Evolutionary conservation across 768 basidiomycete species (phyloP).

Genomic region (Lyophyllum decastes): DNA sequence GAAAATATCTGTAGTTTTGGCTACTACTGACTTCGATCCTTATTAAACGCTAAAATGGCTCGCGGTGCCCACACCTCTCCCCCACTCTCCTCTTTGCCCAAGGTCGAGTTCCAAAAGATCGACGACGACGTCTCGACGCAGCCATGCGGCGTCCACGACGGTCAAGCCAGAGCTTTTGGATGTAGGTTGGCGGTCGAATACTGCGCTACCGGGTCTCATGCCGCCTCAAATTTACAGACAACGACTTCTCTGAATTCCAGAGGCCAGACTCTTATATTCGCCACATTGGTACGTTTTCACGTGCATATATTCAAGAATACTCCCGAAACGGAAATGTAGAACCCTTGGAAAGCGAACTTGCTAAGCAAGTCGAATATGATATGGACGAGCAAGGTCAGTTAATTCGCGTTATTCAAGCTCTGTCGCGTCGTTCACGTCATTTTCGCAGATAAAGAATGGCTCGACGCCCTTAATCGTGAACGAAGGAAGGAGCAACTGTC

Average conservation of each 20-base stretch:
- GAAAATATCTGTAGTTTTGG: background rate
- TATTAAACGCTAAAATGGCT: conserved; percentile 13
- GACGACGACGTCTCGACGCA: conserved; percentile 63
- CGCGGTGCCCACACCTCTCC: conserved; percentile 16
- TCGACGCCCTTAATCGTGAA: conserved; percentile 81
- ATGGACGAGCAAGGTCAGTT: conserved; percentile 96
- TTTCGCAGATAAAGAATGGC: conserved; percentile 86
- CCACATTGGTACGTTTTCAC: conserved; percentile 68
- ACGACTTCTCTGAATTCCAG: conserved; percentile 70
- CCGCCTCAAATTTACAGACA: conserved; percentile 27
- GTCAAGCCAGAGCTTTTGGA: conserved; percentile 67
- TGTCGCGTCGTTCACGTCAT: background rate
- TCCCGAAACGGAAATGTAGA: conserved; percentile 47
- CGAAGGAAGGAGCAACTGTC: conserved; percentile 76
- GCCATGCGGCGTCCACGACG: conserved; percentile 64
- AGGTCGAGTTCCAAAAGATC: conserved; percentile 66
- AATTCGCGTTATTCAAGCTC: conserved; percentile 2
- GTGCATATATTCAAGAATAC: conserved; percentile 2
- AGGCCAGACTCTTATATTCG: conserved; percentile 88
- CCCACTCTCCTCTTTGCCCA: conserved; percentile 47
- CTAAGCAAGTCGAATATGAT: conserved; percentile 95
- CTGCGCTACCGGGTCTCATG: background rate
- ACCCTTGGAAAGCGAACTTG: conserved; percentile 90
- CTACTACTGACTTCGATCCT: background rate
- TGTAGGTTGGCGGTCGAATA: conserved; percentile 48